Conservation (phyloP, 2,329 filamentous ascomycete species). For the Penicillium sp. region DNA sequence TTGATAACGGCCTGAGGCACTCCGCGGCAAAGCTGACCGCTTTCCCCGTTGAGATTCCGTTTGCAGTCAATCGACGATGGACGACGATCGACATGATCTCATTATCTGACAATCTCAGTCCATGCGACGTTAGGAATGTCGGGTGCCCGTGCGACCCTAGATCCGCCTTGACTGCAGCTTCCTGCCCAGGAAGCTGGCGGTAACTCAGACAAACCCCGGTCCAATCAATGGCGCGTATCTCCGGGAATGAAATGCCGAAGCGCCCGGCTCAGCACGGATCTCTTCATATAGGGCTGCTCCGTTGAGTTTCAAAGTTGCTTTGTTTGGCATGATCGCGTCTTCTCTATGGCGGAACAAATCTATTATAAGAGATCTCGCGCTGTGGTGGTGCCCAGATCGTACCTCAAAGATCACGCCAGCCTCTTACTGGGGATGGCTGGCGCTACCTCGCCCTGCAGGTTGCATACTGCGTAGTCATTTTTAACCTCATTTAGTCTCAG, state of each 20-base stretch:
- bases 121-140: constrained; percentile 16
- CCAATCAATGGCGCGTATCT: constrained; percentile 13
- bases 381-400: too few species aligned
- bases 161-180: too few species aligned
- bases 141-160: neutral
- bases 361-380: too few species aligned
- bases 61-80: too few species aligned
- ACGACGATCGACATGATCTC: constrained; percentile 12
- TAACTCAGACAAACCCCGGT: constrained; percentile 12
- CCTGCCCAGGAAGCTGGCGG: constrained; percentile 16
- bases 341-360: too few species aligned
- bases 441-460: neutral
- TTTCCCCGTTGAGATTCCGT: constrained; percentile 7
- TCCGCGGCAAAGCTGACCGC: constrained; percentile 11
- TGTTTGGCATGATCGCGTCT: constrained; percentile 3
- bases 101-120: constrained; percentile 5
- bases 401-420: too few species aligned
- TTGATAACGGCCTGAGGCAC: constrained; percentile 16
- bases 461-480: too few species aligned
- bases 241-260: constrained; percentile 5
- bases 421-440: neutral
- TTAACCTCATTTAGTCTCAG: too few species aligned
- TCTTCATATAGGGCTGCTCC: constrained; percentile 5
- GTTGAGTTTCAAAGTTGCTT: constrained; percentile 14
- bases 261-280: constrained; percentile 17